Percentiles rank a stretch among this genome's conserved stretches.
Evolutionary conservation across 2,329 filamentous ascomycete genomes (phyloP).

Genomic region (Alternaria solani): DNA sequence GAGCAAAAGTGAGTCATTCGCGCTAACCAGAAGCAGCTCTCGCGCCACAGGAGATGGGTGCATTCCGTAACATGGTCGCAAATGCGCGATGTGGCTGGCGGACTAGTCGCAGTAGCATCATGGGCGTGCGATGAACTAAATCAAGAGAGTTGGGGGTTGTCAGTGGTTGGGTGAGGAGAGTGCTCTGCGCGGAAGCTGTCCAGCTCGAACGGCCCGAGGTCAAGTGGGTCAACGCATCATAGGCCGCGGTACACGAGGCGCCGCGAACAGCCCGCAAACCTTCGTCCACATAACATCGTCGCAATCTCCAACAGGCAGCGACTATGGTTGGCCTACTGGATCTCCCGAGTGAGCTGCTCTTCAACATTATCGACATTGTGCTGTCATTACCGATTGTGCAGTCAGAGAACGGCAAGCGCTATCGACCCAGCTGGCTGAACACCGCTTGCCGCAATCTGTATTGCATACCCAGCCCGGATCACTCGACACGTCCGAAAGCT

Average conservation of each 20-base stretch:
- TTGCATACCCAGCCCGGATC: constrained; percentile 9
- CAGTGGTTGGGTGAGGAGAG: not conserved
- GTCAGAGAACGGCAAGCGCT: constrained; percentile 9
- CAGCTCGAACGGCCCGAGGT: not conserved
- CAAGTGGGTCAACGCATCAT: constrained; percentile 6
- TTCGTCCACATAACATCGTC: not conserved
- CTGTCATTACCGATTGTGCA: constrained; percentile 1
- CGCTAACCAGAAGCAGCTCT: constrained; percentile 24
- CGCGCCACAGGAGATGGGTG: constrained; percentile 23
- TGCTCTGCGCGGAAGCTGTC: not conserved
- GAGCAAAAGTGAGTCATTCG: constrained; percentile 39
- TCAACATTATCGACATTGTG: constrained; percentile 18
- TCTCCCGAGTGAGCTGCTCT: constrained; percentile 22
- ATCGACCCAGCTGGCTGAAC: constrained; percentile 4
- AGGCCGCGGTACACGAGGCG: not conserved
- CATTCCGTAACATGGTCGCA: not conserved
- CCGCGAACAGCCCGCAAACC: not conserved
- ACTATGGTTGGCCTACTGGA: constrained; percentile 20
- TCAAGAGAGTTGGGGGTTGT: not conserved
- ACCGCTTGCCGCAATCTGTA: not conserved
- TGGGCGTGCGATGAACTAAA: not conserved
- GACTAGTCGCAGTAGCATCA: not conserved
- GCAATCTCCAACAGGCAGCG: not conserved
- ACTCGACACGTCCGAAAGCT: not conserved
- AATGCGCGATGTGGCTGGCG: not conserved